Conservation (phyloP, 768 basidiomycete genomes). For the Mycena latifolia region DNA sequence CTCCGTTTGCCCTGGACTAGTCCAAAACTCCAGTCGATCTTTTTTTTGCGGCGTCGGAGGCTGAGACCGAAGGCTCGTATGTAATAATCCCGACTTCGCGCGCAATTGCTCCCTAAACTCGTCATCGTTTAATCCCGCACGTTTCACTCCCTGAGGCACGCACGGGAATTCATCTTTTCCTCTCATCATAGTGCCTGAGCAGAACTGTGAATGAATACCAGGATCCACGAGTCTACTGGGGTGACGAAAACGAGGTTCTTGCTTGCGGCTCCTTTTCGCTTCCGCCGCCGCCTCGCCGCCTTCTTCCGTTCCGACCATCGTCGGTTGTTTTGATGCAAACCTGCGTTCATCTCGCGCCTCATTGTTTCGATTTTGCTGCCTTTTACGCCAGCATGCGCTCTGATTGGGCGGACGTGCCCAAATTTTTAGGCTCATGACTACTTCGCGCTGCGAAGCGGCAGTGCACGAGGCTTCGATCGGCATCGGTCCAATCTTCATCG, state of each 20-base stretch:
- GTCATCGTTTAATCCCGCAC: too few relatives aligned
- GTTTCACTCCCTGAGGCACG: neutral
- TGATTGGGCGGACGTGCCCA: slow-evolving; percentile 10
- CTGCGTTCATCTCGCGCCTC: slow-evolving; percentile 22
- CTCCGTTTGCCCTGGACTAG: too few relatives aligned
- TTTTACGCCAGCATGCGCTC: slow-evolving; percentile 14
- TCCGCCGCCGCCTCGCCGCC: slow-evolving; percentile 4
- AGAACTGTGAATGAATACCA: neutral
- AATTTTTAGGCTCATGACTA: slow-evolving; percentile 18
- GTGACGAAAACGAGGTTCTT: neutral
- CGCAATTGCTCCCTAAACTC: too few relatives aligned
- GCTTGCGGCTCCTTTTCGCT: slow-evolving; percentile 24
- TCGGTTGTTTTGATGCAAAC: slow-evolving; percentile 13
- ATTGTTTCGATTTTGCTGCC: slow-evolving; percentile 16
- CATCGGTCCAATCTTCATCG: slow-evolving; percentile 9
- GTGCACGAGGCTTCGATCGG: slow-evolving; percentile 28
- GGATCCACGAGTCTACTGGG: slow-evolving; percentile 12
- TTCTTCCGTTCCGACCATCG: slow-evolving; percentile 4
- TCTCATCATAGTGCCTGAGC: neutral
- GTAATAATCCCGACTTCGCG: neutral
- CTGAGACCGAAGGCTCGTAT: neutral
- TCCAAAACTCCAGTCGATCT: too few relatives aligned
- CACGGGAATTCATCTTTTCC: neutral
- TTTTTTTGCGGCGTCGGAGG: neutral
- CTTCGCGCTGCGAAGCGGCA: slow-evolving; percentile 16